These are phyloP conservation scores for Staphylotrichum tortipilum DNA, from an alignment of 495 filamentous ascomycete species.

Conservation along the genomic window DNA sequence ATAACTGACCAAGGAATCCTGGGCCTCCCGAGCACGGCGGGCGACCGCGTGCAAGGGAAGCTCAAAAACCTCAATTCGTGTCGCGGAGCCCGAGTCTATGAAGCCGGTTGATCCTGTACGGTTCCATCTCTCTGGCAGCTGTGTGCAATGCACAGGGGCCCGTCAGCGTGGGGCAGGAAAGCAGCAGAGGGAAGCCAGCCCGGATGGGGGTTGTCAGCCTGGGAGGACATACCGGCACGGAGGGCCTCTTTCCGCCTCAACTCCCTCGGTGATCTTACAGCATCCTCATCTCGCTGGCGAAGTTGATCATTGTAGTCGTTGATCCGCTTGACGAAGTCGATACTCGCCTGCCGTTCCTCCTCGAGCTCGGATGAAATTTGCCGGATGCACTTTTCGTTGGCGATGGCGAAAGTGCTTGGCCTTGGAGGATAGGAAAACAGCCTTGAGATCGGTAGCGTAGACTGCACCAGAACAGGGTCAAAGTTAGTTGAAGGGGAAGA, in stretches of 20 bases:
- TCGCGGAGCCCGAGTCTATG: no score
- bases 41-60: background rate
- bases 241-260: no score
- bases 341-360: background rate
- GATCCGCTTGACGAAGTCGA: background rate
- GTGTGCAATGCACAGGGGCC: no score
- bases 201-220: no score
- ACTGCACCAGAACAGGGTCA: background rate
- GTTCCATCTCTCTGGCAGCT: no score
- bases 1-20: background rate
- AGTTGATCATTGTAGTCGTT: background rate
- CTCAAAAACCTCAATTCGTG: background rate
- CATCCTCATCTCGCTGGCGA: background rate
- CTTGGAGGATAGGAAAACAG: background rate
- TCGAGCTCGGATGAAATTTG: background rate
- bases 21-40: background rate
- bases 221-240: no score
- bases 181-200: no score
- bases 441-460: background rate
- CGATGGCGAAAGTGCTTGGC: background rate
- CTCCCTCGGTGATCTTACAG: no score
- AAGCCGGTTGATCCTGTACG: no score
- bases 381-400: background rate
- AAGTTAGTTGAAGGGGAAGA: background rate
- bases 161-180: no score